Base-by-base conservation (phyloP, 768 basidiomycete genomes). In the Podaxis sp. region DNA sequence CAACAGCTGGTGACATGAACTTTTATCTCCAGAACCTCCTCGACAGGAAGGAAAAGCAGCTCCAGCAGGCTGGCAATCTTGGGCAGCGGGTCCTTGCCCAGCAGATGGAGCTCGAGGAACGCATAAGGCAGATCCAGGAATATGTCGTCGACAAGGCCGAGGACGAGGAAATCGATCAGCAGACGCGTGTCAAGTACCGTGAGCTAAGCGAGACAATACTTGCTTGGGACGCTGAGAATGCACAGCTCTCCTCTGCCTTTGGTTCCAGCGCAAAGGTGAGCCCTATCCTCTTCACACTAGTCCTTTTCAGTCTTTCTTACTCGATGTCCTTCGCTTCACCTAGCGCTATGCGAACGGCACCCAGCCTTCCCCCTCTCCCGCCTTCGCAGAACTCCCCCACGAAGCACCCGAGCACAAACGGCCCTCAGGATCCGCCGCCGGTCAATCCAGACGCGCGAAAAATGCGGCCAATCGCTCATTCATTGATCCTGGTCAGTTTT, bases 31-130 rank as follows among this genome's bases (percentile, higher is more conserved):
- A 88, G 63, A 76, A 75, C 63, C 87, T 97, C 63, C 85, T 99
- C 68, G 93, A 94, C 77, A 83, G 80, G 73, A 98, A 98, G 81
- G 92, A 95, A 75, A 87, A 88, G 71, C 95, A 98, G 74, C 88
- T 98, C 38, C 88, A 93, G 66, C 90, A 93, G 66, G 93, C 94
- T 4, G 95, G 93, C 40, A 90, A 88, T 60, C 87, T 99, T 72
- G 96, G 96, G 57, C 95, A 97, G 77, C 90, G 93, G 74, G 87
- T 99, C 69, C 87, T 98, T 65, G 85, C 87, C 19, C 96, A 99
- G 79, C 94, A 94, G 76, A 89, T 93, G 77, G 93, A 96, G 72
- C 85, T 98, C 65, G 93, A 97, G 75, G 88, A 90, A 71, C 85
- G 93, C 57, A 93, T 98, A 64, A 81, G 85, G 49, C 89, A 90